phyloP scores from a whole-genome alignment of 2,329 filamentous ascomycete genomes.

The Beauveria asiatica region DNA sequence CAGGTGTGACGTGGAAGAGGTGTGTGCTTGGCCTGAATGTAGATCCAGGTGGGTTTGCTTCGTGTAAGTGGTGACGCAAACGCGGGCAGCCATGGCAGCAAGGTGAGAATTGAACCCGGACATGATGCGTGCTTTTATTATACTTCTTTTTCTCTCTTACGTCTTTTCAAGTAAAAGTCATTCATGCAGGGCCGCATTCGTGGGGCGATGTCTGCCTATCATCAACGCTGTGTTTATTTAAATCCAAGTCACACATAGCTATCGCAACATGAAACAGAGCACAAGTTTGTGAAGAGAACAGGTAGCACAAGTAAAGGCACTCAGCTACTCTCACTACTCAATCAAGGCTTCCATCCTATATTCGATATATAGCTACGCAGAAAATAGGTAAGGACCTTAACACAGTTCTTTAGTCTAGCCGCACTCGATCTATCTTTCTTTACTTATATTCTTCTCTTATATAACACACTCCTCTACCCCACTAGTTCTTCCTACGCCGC shows the following conservation, averaged over 20 bases:
- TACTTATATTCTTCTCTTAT: too few species aligned
- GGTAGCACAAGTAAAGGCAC: not conserved
- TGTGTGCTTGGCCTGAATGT: not conserved
- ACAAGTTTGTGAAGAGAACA: not conserved
- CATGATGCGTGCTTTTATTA: too few species aligned
- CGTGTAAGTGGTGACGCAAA: not conserved
- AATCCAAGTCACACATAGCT: not conserved
- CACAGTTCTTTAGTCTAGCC: too few species aligned
- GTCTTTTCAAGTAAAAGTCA: too few species aligned
- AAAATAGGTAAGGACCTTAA: too few species aligned
- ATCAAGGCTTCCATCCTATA: not conserved
- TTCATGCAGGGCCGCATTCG: not conserved
- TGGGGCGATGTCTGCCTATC: not conserved
- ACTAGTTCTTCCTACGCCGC: not conserved
- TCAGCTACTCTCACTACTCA: not conserved
- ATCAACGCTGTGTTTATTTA: not conserved
- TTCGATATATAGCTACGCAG: not conserved
- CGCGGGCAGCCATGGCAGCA: not conserved
- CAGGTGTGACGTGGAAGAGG: not conserved
- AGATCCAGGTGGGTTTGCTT: not conserved
- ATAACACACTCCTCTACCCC: too few species aligned
- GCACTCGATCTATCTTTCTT: too few species aligned
- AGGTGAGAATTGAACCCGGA: too few species aligned
- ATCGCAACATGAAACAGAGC: conserved; percentile 1
- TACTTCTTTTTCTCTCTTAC: too few species aligned